Percentiles rank a stretch among this genome's conserved stretches.
These are phyloP conservation scores for Kodamaea neixiangensis DNA, from an alignment of 805 yeast species.

Conservation along the genomic window DNA sequence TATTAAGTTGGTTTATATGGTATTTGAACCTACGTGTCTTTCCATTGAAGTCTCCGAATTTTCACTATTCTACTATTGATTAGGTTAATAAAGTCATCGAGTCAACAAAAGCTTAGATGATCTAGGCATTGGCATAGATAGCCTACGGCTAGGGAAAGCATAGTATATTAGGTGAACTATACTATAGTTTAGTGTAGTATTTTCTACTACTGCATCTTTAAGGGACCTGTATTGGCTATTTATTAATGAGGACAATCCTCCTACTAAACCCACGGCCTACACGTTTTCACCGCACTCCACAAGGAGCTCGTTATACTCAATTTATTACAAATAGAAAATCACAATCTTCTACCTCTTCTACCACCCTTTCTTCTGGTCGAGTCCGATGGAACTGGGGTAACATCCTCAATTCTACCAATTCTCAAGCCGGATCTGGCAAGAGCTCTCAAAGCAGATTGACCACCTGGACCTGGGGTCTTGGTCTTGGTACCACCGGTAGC, in stretches of 20 bases:
- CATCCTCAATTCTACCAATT: slow-evolving; percentile 99
- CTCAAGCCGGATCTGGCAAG: slow-evolving; percentile 99
- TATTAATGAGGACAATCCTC: background rate
- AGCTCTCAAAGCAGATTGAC: slow-evolving; percentile 99
- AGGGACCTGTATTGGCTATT: too few relatives aligned
- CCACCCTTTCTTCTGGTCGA: slow-evolving; percentile 99
- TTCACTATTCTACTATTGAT: too few relatives aligned
- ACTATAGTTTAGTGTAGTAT: too few relatives aligned
- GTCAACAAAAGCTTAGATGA: too few relatives aligned
- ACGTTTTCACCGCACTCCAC: background rate
- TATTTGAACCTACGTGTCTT: too few relatives aligned
- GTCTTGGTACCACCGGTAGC: slow-evolving; percentile 99
- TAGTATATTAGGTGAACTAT: too few relatives aligned
- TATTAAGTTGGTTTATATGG: too few relatives aligned
- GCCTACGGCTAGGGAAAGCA: too few relatives aligned
- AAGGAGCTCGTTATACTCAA: background rate
- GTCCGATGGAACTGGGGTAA: slow-evolving; percentile 99
- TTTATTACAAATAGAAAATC: slow-evolving; percentile 26
- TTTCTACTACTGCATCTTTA: too few relatives aligned
- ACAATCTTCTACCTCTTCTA: slow-evolving; percentile 99
- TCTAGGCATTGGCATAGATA: too few relatives aligned
- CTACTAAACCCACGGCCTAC: background rate
- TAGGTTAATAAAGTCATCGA: too few relatives aligned
- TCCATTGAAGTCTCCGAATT: too few relatives aligned
- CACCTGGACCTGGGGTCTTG: slow-evolving; percentile 99